Evolutionary conservation across 352 stramenopile genomes (phyloP), one percentile per base, ranked within the genome.

Genomic region (Achlya hypogyna): DNA sequence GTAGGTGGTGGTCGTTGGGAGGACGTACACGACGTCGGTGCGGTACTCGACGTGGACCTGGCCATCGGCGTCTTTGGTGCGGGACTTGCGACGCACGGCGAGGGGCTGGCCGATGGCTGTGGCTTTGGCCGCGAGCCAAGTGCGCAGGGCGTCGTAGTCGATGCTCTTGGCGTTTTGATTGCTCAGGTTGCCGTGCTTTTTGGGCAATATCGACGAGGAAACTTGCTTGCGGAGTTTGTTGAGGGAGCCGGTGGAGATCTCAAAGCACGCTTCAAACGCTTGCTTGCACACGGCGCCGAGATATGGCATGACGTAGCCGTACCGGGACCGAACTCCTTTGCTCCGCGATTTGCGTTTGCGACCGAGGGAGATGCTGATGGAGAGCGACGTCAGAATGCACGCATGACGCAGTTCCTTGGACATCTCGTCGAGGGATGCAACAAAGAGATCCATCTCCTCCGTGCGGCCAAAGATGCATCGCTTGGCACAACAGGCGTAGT

Each of bases 261-360:
- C 60, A 67, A 67, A 67, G 51, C 60, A 67, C 16, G 60, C 60
- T 58, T 67, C 60, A 38, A 67, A 67, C 29, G 60, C 60, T 67
- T 67, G 60, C 51, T 67, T 67, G 51, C 60, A 67, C 60, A 67
- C 60, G 35, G 22, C 32, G 29, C 60, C 60, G 18, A 67, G 60
- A 29, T 67, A 67, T 18, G 60, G 60, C 60, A 67, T 67, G 14
- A 67, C 45, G 45, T 67, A 67, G 20, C 12, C 49, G 8, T 67
- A 67, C 9, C 60, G 60, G 1, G 45, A 12, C 5, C 60, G 60
- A 47, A 67, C 34, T 9, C 60, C 60, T 23, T 67, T 67, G 29
- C 40, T 20, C 12, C 60, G 60, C 4, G 60, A 67, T 34, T 67
- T 67, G 51, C 60, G 60, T 28, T 67, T 67, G 40, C n/a, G 49